Evolutionary conservation across 2,329 filamentous ascomycete species (phyloP).

Genomic region (Scytalidium sp.): DNA sequence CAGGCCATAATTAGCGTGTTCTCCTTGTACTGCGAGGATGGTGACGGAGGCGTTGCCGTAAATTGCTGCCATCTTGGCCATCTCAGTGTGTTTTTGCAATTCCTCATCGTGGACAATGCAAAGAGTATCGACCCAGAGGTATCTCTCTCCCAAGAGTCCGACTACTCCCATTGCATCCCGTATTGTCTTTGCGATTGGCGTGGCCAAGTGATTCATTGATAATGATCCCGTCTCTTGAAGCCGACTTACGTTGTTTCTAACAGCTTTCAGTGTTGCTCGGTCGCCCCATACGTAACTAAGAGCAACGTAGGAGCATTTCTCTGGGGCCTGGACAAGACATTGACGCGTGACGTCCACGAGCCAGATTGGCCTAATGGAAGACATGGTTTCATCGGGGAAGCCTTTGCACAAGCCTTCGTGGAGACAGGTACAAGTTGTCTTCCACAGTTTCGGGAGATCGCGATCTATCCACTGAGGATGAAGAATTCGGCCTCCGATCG

Average conservation of each 20-base stretch:
- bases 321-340: background rate
- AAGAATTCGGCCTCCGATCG: too few species aligned
- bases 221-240: conserved; percentile 4
- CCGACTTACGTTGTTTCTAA: conserved; percentile 1
- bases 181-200: conserved; percentile 2
- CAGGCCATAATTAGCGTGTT: background rate
- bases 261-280: conserved; percentile 2
- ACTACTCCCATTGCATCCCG: background rate
- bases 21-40: background rate
- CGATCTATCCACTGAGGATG: too few species aligned
- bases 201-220: background rate
- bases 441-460: too few species aligned
- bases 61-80: background rate
- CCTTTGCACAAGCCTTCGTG: too few species aligned
- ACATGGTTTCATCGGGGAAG: too few species aligned
- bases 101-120: background rate
- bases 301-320: conserved; percentile 1
- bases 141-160: background rate
- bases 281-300: conserved; percentile 15
- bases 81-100: background rate
- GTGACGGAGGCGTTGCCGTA: background rate
- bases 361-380: too few species aligned
- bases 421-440: too few species aligned
- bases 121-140: background rate
- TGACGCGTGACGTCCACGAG: background rate